phyloP scores from a whole-genome alignment of 306 rosid species.

The Rubus idaeus region DNA sequence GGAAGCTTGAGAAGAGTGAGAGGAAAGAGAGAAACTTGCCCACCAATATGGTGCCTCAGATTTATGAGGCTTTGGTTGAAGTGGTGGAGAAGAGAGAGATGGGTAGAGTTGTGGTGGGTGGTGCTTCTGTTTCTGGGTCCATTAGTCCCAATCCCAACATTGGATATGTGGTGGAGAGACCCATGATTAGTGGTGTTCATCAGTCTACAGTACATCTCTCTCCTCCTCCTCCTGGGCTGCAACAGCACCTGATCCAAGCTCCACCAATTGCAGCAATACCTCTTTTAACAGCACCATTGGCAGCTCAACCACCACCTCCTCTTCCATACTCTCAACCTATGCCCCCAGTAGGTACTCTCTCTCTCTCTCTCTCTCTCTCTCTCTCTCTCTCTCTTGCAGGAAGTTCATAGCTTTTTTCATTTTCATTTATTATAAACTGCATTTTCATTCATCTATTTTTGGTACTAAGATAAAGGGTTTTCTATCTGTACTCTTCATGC shows the following conservation, averaged over 20 bases:
- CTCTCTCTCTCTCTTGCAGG: too few relatives aligned
- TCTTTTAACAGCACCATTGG: conserved; percentile 12
- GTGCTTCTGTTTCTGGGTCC: conserved; percentile 20
- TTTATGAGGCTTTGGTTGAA: conserved; percentile 39
- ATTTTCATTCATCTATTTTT: not conserved
- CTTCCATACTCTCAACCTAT: conserved; percentile 29
- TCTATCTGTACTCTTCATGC: not conserved
- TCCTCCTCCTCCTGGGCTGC: conserved; percentile 16
- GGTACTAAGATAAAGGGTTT: not conserved
- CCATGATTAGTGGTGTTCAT: not conserved
- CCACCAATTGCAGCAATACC: conserved; percentile 19
- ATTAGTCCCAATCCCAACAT: conserved; percentile 7
- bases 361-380: conserved; percentile 4
- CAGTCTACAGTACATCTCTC: conserved; percentile 13
- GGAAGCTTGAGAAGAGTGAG: conserved; percentile 47
- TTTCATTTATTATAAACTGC: not conserved
- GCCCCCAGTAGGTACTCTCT: conserved; percentile 48
- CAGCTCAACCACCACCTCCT: conserved; percentile 27
- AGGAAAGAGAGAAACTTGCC: conserved; percentile 47
- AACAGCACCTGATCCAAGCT: conserved; percentile 23
- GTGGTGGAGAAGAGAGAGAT: conserved; percentile 42
- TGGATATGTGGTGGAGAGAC: conserved; percentile 23
- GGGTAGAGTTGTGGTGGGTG: conserved; percentile 3
- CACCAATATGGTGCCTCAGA: conserved; percentile 42
- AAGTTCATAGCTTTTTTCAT: not conserved